Base-by-base conservation (phyloP, 805 yeast genomes). In the Metschnikowia drakensbergensis region DNA sequence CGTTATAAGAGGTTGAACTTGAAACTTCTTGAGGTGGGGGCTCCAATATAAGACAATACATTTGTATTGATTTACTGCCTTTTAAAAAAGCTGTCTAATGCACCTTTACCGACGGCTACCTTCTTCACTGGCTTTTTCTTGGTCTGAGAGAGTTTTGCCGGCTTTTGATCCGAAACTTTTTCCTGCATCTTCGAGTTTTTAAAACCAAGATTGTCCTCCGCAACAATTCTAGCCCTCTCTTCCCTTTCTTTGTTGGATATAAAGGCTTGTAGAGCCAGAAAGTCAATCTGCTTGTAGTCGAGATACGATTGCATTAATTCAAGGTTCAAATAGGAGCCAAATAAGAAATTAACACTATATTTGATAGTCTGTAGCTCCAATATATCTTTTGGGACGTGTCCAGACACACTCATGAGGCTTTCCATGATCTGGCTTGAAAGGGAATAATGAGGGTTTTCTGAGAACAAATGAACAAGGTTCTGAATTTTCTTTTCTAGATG, bases 81-180 rank as follows among this genome's bases (percentile, higher is more conserved):
- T 54, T 75, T 80, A 63, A 83, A 85, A 54, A 86, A 83, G 46
- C 80, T 77, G 59, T 86, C 92, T 27, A 86, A 66, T 1, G 89
- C 88, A 1, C 94, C 90, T 55, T 71, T 79, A 1, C 84, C 84
- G 1, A 71, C 69, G 1, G 79, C 80, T 2, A 80, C 81, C 50
- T 71, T 74, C 28, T 63, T 65, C 4, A 42, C 26, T 8, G 55
- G 64, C 40, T 63, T 66, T 58, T 67, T 74, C 5, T 36, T 52
- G 29, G 48, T 37, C 41, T 49, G 37, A 42, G 57, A 59, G 48
- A 57, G 61, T 38, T 52, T 46, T 27, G 64, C 45, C 7, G 66
- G 56, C 32, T 62, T 61, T 2, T 53, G 36, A 13, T 59, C 54
- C 17, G 61, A 26, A 10, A 43, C 43, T 26, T 32, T 40, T 25